Base-by-base conservation (phyloP, 805 yeast species). In the Candida ipomoeae region DNA sequence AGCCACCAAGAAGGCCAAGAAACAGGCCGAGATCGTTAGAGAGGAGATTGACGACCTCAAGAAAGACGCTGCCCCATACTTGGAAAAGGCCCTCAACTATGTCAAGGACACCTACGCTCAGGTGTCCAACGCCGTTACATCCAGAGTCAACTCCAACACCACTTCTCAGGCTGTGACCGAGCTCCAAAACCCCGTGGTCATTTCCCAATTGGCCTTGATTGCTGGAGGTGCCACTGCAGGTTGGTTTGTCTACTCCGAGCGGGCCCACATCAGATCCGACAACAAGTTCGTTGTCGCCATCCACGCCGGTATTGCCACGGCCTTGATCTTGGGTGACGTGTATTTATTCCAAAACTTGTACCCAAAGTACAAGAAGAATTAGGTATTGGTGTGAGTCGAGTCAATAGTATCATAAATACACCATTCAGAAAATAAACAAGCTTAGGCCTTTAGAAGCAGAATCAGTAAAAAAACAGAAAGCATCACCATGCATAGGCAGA, bases 171-270 rank as follows among this genome's bases (percentile, higher is more conserved):
- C 68, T 17, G 52, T 48, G 34, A 51, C 52, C 23, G 86, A 82
- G 62, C 70, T 83, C 55, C 73, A 81, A 59, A 82, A 83, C 69
- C 88, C 88, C 0, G 85, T 79, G 3, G 85, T 83, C 42, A 67
- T 78, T 17, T 64, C 79, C 32, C 86, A 83, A 64, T 65, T 77
- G 2, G 69, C 79, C 15, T 70, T 80, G 40, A 75, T 80, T 31
- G 61, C 75, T 6, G 74, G 79, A 38, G 78, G 79, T 14, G 61
- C 75, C 33, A 68, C 76, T 23, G 80, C 80, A 3, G 74, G 80
- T 23, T 70, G 79, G 55, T 67, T 69, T 47, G 81, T 78, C 21
- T 78, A 77, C 68, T 59, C 74, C 58, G 79, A 79, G 66, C 75
- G 83, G 69, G 63, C 71, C 56, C 68, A 78, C 70, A 69, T 82